Conservation (phyloP, 1,284 basidiomycete genomes). For the Phellinidium pouzarii region DNA sequence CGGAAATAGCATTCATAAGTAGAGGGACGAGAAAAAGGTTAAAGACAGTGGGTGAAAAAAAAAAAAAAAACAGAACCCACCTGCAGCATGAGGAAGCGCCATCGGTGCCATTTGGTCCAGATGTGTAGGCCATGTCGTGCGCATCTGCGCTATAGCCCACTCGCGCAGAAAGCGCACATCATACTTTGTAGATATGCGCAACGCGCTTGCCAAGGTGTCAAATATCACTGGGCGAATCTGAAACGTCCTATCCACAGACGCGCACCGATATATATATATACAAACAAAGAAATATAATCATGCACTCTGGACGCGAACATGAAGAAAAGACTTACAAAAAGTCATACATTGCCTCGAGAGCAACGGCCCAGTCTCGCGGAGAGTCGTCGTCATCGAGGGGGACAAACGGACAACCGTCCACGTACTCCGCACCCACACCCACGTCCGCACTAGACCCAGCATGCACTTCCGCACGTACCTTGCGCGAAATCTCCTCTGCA, state of each 20-base stretch:
- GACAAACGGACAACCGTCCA: constrained; percentile 30
- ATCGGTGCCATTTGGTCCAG: constrained; percentile 25
- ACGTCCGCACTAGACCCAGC: constrained; percentile 11
- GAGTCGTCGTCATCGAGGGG: constrained; percentile 24
- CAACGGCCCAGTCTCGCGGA: constrained; percentile 27
- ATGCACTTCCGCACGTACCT: background rate
- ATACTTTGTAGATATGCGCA: constrained; percentile 33
- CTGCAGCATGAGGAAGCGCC: constrained; percentile 29
- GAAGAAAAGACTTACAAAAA: constrained; percentile 24
- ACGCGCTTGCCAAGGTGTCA: constrained; percentile 24
- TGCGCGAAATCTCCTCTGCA: constrained; percentile 5
- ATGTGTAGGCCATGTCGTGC: constrained; percentile 28
- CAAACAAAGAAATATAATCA: background rate
- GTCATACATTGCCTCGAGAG: constrained; percentile 31
- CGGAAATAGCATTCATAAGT: no score
- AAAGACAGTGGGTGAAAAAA: background rate
- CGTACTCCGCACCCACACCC: constrained; percentile 24
- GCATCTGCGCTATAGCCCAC: constrained; percentile 25
- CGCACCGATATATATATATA: background rate
- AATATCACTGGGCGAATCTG: constrained; percentile 23
- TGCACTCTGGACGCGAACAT: background rate
- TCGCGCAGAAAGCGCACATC: constrained; percentile 27
- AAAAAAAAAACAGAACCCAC: constrained; percentile 26
- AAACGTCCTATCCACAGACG: constrained; percentile 22
- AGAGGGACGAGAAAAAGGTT: no score